phyloP scores from a whole-genome alignment of 768 basidiomycete species.

The Calocera viscosa region DNA sequence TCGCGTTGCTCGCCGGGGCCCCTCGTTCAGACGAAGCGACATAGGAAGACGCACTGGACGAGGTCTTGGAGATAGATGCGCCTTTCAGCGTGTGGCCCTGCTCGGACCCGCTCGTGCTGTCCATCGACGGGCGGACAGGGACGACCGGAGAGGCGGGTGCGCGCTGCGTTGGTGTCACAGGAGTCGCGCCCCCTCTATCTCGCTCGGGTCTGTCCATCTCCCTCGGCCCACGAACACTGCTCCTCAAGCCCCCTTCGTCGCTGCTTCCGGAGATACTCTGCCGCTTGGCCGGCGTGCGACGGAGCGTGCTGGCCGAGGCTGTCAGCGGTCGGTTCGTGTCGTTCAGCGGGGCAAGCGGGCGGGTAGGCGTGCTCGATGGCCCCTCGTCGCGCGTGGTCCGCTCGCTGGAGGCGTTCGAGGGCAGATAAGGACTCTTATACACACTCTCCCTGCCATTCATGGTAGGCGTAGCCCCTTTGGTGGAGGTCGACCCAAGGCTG shows the following conservation, averaged over 20 bases:
- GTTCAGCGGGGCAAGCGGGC: neutral
- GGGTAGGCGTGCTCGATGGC: neutral
- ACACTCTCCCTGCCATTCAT: neutral
- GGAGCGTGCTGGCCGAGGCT: neutral
- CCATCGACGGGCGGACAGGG: neutral
- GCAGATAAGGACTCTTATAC: slow-evolving; percentile 5
- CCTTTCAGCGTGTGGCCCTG: neutral
- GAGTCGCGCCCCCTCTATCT: neutral
- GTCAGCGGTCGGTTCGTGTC: neutral
- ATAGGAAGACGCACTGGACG: neutral
- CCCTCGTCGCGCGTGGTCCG: neutral
- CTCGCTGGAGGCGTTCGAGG: neutral
- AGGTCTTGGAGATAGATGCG: neutral
- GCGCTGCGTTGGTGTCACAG: neutral
- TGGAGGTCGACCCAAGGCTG: neutral
- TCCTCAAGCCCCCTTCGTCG: neutral
- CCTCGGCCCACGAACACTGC: neutral
- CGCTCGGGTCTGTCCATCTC: slow-evolving; percentile 1
- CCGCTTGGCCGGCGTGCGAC: neutral
- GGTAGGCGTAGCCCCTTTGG: neutral
- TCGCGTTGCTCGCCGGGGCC: neutral
- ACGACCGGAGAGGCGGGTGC: neutral
- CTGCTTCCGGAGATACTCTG: neutral
- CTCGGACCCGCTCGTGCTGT: neutral
- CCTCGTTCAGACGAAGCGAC: neutral